Conservation (phyloP, 2,329 filamentous ascomycete genomes). For the Paraconiothyrium brasiliense region DNA sequence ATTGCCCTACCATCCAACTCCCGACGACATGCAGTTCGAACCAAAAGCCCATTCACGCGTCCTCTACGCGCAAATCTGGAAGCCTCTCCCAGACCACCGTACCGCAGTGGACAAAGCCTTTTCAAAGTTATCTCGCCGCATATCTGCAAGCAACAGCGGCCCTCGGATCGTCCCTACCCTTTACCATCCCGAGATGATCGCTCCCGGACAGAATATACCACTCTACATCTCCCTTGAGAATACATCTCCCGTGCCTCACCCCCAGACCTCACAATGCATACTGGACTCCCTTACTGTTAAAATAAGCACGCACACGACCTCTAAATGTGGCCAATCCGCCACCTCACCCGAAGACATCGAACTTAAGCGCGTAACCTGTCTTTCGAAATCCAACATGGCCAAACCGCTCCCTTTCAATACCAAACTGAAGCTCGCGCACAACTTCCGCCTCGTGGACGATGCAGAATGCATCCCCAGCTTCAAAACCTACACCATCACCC, state of each 20-base stretch:
- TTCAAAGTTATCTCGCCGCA: conserved; percentile 29
- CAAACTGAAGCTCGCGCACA: conserved; percentile 33
- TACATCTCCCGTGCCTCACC: conserved; percentile 23
- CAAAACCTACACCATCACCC: conserved; percentile 46
- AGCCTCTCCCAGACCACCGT: conserved; percentile 29
- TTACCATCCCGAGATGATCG: conserved; percentile 36
- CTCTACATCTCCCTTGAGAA: conserved; percentile 38
- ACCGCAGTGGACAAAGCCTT: conserved; percentile 35
- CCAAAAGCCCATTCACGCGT: conserved; percentile 33
- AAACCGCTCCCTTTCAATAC: conserved; percentile 31
- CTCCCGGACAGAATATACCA: conserved; percentile 46
- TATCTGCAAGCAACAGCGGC: conserved; percentile 16
- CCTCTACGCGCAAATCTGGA: conserved; percentile 42
- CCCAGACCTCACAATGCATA: conserved; percentile 33
- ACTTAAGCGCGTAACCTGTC: conserved; percentile 43
- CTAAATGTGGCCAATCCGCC: conserved; percentile 37
- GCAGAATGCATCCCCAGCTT: conserved; percentile 46
- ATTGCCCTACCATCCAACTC: conserved; percentile 38
- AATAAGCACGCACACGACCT: conserved; percentile 45
- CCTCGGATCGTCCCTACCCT: conserved; percentile 45
- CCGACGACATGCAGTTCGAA: conserved; percentile 25
- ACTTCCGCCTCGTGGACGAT: conserved; percentile 46
- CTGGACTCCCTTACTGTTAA: conserved; percentile 41
- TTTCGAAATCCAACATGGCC: conserved; percentile 38
- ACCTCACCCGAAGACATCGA: conserved; percentile 41